These are phyloP conservation scores for Xylaria acuta DNA, from an alignment of 495 filamentous ascomycete genomes.

Conservation along the genomic window DNA sequence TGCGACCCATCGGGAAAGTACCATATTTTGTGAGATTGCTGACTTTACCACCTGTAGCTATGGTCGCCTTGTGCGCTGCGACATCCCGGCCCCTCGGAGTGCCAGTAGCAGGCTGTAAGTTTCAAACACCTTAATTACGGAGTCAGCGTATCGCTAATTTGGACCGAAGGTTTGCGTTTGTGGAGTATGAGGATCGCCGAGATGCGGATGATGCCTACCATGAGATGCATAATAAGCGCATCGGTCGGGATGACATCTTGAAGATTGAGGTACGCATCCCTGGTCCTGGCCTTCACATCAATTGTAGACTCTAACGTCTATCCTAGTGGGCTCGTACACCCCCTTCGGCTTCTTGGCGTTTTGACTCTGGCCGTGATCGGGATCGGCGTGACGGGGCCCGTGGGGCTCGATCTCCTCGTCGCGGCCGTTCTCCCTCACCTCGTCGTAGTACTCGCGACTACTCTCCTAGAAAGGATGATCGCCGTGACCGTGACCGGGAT, in stretches of 20 bases:
- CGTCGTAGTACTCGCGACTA: constrained; percentile 81
- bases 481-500: constrained; percentile 81
- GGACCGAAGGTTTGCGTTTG: constrained; percentile 86
- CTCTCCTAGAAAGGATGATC: constrained; percentile 90
- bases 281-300: not conserved
- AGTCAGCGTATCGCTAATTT: constrained; percentile 36
- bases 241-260: constrained; percentile 92
- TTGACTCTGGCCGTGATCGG: constrained; percentile 85
- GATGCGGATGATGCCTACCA: constrained; percentile 99
- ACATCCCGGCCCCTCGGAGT: constrained; percentile 95
- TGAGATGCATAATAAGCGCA: constrained; percentile 99
- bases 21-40: constrained; percentile 44
- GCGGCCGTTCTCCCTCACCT: constrained; percentile 74
- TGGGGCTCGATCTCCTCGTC: constrained; percentile 80
- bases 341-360: constrained; percentile 97
- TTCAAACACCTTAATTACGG: constrained; percentile 1
- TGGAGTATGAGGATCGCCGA: constrained; percentile 98
- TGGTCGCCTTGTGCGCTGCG: constrained; percentile 97
- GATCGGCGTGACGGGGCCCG: constrained; percentile 59
- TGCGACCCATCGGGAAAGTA: constrained; percentile 41
- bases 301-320: constrained; percentile 31
- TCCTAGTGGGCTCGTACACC: constrained; percentile 95
- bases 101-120: constrained; percentile 94
- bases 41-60: constrained; percentile 69
- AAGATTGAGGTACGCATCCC: constrained; percentile 86